Percentiles rank a stretch among this genome's conserved stretches.
Evolutionary conservation across 768 basidiomycete species (phyloP).

Genomic region (Royoungia palumana): DNA sequence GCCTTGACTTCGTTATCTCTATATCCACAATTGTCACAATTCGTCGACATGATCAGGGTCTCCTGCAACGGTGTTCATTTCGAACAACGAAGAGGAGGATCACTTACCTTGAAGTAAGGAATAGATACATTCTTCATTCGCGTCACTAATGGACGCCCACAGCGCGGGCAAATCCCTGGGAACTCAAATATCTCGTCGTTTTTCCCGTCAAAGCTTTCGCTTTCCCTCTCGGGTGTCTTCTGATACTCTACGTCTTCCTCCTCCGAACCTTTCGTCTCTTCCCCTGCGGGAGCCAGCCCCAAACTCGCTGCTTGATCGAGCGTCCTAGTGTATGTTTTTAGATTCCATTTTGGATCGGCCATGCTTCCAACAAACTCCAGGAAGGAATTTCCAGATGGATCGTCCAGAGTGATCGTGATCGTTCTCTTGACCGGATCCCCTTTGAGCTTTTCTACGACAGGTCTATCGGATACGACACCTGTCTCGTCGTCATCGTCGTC

Average conservation of each 20-base stretch:
- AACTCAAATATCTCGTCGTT: slow-evolving; percentile 91
- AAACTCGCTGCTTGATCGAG: slow-evolving; percentile 76
- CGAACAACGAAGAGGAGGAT: not conserved
- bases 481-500: slow-evolving; percentile 49
- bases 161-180: slow-evolving; percentile 84
- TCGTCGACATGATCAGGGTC: slow-evolving; percentile 96
- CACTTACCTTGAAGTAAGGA: slow-evolving; percentile 88
- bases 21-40: slow-evolving; percentile 94
- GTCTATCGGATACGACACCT: slow-evolving; percentile 21
- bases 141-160: slow-evolving; percentile 78
- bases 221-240: slow-evolving; percentile 15
- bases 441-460: slow-evolving; percentile 32
- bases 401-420: slow-evolving; percentile 85
- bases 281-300: slow-evolving; percentile 61
- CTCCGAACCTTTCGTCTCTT: slow-evolving; percentile 20
- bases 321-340: slow-evolving; percentile 78
- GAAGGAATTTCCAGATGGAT: slow-evolving; percentile 96
- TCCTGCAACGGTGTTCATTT: slow-evolving; percentile 43
- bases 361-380: slow-evolving; percentile 85
- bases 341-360: slow-evolving; percentile 90
- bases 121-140: slow-evolving; percentile 95
- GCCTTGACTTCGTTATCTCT: slow-evolving; percentile 98
- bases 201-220: slow-evolving; percentile 32
- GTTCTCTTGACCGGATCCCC: slow-evolving; percentile 56
- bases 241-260: not conserved